A percentile compares a stretch with the other conserved stretches of the same genome.
Conservation (phyloP, 2,329 filamentous ascomycete genomes). For the Beauveria asiatica region DNA sequence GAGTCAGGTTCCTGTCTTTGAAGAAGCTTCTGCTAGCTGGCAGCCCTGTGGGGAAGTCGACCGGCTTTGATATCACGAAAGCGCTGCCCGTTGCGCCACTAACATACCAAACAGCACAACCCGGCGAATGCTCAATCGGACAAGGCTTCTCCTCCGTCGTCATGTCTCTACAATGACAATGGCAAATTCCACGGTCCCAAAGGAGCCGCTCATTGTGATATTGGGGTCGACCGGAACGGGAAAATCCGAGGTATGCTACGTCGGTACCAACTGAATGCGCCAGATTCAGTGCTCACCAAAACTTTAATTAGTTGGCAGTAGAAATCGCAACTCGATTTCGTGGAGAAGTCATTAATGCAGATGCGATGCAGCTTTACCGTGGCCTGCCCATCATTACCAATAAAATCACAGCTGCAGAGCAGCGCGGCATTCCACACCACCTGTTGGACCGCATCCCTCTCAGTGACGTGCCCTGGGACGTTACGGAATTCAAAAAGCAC, state of each 20-base stretch:
- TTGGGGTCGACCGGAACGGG: constrained; percentile 89
- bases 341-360: constrained; percentile 92
- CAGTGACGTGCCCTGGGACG: constrained; percentile 73
- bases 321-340: constrained; percentile 75
- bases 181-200: constrained; percentile 26
- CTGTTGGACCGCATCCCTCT: constrained; percentile 71
- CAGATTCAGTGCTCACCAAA: not conserved
- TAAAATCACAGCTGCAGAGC: constrained; percentile 70
- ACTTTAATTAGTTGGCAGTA: constrained; percentile 62
- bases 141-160: constrained; percentile 18
- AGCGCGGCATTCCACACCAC: constrained; percentile 76
- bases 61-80: not conserved
- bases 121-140: constrained; percentile 5
- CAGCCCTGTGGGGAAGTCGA: not conserved
- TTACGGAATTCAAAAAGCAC: constrained; percentile 66
- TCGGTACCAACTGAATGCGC: not conserved
- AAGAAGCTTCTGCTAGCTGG: not conserved
- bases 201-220: constrained; percentile 64
- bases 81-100: not conserved
- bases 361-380: constrained; percentile 95
- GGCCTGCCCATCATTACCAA: constrained; percentile 94
- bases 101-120: not conserved
- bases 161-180: constrained; percentile 33
- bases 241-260: constrained; percentile 67
- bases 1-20: not conserved